Evolutionary conservation across 2,329 filamentous ascomycete species (phyloP).

Genomic region (Penicillium psychrosexuale): DNA sequence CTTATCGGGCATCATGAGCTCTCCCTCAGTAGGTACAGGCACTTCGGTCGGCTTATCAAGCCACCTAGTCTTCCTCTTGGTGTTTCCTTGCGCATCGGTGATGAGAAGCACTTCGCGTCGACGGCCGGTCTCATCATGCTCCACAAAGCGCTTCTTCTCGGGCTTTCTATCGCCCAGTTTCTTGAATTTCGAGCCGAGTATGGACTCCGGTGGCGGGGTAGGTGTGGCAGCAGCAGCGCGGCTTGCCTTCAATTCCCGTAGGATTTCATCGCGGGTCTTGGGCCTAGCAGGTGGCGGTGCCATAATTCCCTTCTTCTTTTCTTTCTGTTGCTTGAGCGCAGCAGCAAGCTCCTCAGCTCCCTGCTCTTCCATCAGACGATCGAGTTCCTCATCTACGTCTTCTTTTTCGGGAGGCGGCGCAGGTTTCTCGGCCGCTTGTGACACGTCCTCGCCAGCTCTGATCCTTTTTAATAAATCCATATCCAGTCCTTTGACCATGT

Average conservation of each 20-base stretch:
- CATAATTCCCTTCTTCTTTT: conserved; percentile 52
- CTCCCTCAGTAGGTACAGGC: conserved; percentile 14
- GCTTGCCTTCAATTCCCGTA: conserved; percentile 58
- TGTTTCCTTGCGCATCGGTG: conserved; percentile 58
- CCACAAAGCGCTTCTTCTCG: conserved; percentile 53
- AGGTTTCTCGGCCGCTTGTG: conserved; percentile 24
- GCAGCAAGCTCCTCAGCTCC: conserved; percentile 31
- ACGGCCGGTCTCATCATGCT: conserved; percentile 53
- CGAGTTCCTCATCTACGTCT: conserved; percentile 63
- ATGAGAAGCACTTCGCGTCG: conserved; percentile 57
- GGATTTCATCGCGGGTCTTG: conserved; percentile 57
- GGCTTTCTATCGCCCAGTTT: conserved; percentile 49
- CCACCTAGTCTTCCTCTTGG: conserved; percentile 61
- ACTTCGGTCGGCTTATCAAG: conserved; percentile 38
- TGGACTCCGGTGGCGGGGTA: conserved; percentile 47
- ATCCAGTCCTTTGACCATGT: conserved; percentile 89
- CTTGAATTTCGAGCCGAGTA: conserved; percentile 55
- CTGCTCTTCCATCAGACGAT: conserved; percentile 41
- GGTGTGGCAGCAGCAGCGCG: conserved; percentile 41
- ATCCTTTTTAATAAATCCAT: conserved; percentile 61
- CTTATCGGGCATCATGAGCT: conserved; percentile 44
- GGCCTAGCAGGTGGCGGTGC: conserved; percentile 46
- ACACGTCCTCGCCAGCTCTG: conserved; percentile 55
- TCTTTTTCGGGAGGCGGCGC: conserved; percentile 31
- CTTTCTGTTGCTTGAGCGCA: conserved; percentile 36